These are phyloP conservation scores for Hemileccinum hortonii DNA, from an alignment of 1,284 basidiomycete species.

Conservation along the genomic window DNA sequence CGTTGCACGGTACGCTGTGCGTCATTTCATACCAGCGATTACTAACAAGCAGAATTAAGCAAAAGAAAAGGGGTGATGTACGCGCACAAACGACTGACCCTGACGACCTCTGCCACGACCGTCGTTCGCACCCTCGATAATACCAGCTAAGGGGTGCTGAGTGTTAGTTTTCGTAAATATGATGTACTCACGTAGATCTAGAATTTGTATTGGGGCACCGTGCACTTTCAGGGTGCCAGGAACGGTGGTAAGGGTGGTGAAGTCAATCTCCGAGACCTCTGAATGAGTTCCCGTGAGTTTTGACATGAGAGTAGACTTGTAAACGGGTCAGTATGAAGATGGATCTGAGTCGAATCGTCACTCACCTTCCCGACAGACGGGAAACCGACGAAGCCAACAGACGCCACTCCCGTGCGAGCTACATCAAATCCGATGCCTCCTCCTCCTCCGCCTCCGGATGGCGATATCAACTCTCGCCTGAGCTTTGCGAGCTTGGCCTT, in stretches of 20 bases:
- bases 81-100: conserved; percentile 47
- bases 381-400: conserved; percentile 93
- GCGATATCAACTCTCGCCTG: conserved; percentile 88
- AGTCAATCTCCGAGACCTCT: conserved; percentile 98
- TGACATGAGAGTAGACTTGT: conserved; percentile 93
- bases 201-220: conserved; percentile 89
- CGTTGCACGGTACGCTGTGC: conserved; percentile 6
- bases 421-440: conserved; percentile 95
- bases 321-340: conserved; percentile 3
- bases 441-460: conserved; percentile 80
- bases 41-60: conserved; percentile 41
- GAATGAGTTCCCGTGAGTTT: conserved; percentile 98
- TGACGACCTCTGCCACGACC: conserved; percentile 97
- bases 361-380: conserved; percentile 82
- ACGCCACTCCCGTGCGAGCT: conserved; percentile 93
- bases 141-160: conserved; percentile 66
- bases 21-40: conserved; percentile 69
- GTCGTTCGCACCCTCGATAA: conserved; percentile 99
- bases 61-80: neutral
- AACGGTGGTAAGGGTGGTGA: conserved; percentile 91
- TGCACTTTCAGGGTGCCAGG: conserved; percentile 95
- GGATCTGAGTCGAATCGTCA: conserved; percentile 1
- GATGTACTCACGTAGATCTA: conserved; percentile 75
- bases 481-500: conserved; percentile 99
- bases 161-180: neutral